Percentiles rank a stretch among this genome's conserved stretches.
Evolutionary conservation across 345 rosid species (phyloP).

Genomic region (Aquilaria malaccensis): DNA sequence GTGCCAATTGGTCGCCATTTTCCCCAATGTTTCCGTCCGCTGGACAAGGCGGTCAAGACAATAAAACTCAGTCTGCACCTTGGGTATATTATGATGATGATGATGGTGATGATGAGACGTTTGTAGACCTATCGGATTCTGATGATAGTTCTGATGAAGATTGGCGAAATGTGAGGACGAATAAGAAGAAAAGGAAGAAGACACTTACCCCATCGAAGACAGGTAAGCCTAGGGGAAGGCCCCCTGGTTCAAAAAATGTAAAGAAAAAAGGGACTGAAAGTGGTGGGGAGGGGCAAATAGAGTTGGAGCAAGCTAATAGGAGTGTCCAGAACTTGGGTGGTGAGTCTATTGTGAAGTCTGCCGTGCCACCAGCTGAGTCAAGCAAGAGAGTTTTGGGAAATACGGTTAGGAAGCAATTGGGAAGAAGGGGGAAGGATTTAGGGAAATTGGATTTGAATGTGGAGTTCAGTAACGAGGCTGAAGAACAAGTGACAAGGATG

Average conservation of each 20-base stretch:
- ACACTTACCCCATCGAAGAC: no score
- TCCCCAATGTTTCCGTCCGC: slow-evolving; percentile 56
- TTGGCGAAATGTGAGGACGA: slow-evolving; percentile 36
- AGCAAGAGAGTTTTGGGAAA: slow-evolving; percentile 29
- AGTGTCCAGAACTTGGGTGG: slow-evolving; percentile 16
- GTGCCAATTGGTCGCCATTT: slow-evolving; percentile 64
- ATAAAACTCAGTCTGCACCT: slow-evolving; percentile 13
- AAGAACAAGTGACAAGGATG: slow-evolving; percentile 44
- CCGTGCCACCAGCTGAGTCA: slow-evolving; percentile 17
- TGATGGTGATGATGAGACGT: slow-evolving; percentile 39
- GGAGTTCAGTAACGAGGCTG: slow-evolving; percentile 86
- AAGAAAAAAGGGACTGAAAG: slow-evolving; percentile 34
- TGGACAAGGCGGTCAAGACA: slow-evolving; percentile 11
- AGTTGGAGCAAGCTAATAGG: slow-evolving; percentile 12
- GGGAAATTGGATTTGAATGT: slow-evolving; percentile 95
- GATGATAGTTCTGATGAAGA: slow-evolving; percentile 47
- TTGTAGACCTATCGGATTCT: slow-evolving; percentile 49
- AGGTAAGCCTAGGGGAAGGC: slow-evolving; percentile 32
- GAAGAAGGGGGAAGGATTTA: slow-evolving; percentile 45
- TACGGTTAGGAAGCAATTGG: slow-evolving; percentile 40
- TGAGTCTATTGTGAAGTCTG: slow-evolving; percentile 18
- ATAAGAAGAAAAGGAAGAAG: slow-evolving; percentile 32
- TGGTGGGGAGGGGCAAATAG: slow-evolving; percentile 25
- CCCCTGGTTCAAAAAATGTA: slow-evolving; percentile 22
- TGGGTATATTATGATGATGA: slow-evolving; percentile 38